Base-by-base conservation (phyloP, 1,284 basidiomycete species). In the Exobasidium cylindrosporum region DNA sequence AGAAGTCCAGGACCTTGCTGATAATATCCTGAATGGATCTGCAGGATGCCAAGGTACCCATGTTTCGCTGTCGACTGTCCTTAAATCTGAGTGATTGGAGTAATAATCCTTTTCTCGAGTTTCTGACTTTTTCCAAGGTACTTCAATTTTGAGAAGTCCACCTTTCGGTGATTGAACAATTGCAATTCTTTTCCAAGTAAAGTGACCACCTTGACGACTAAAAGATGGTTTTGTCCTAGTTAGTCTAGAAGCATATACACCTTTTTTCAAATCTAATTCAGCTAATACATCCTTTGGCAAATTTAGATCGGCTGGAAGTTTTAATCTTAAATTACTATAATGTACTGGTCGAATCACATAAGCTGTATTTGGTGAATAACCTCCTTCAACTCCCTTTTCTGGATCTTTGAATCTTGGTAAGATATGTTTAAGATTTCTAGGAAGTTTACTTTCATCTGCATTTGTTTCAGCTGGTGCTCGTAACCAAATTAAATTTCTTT, bases 241-340 rank as follows among this genome's bases (percentile, higher is more conserved):
- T 28, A 78, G 65, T 7, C 76, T 66, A 17, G 69, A 68, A 13
- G 76, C 76, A 47, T 62, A 78, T 43, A 64, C 61, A 45, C 62
- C 60, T 29, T 24, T n/a, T n/a, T 24, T 55, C 21, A 55, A 28
- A 26, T 55, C 31, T 3, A 55, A 26, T 44, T 55, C 29, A 7
- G 35, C 35, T 7, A 7, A 10, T 21, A 55, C 30, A 35, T 55
- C 40, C 29, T 55, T 29, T n/a, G 53, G 53, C 30, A 55, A 55
- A 14, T 55, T 35, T 5, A 55, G 53, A 29, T 55, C 23, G 30
- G 26, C 14, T 3, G 75, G 75, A n/a, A 79, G 65, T 58, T 75
- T 76, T 65, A 79, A 74, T 70, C 69, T 68, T 53, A 79, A 63
- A 52, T 79, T 77, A n/a, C 73, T 75, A 64, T 79, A 79, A 66